Base-by-base conservation (phyloP, 192 early-diverging fungal species). In the Umbelopsis sp. region DNA sequence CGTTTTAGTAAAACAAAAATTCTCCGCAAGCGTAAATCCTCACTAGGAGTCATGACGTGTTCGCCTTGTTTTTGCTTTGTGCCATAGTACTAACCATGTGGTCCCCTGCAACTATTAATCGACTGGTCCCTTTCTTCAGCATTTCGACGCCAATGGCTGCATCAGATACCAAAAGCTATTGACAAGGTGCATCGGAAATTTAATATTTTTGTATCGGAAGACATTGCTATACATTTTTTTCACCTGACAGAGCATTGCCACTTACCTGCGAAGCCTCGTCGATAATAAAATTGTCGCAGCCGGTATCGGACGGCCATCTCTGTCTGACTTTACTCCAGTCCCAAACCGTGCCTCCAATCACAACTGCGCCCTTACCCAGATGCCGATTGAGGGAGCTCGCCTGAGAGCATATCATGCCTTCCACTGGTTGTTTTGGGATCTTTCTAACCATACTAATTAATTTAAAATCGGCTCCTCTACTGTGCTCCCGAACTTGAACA, bases 71-170 rank as follows among this genome's bases (percentile, higher is more conserved):
- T 1, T 6, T n/a, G n/a, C 2, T 41, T 41, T 41, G 12, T 0
- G 12, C 36, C 38, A 11, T 41, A 41, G 2, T 41, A 51, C 69
- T 51, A 14, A 75, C 68, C 56, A 86, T 75, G 66, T 86, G 84
- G 54, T 86, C 82, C n/a, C 84, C 84, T n/a, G 84, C 84, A 29
- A 86, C 80, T 67, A 86, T 73, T 21, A 86, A 49, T n/a, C 73
- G 72, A 12, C 82, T 79, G 29, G 45, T 25, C 0, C 75, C 21
- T 1, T 26, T 70, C 20, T 83, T 81, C n/a, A 83, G 45, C 56
- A 76, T 78, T 47, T 82, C 78, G 32, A 86, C 73, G 4, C 71
- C 82, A 71, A 83, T 74, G 26, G 74, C 62, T 16, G 81, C 72
- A 51, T 83, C 84, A 14, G 78, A 77, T 5, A 83, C 71, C n/a